Conservation (phyloP, 495 filamentous ascomycete genomes). For the Xanthoparmelia taractica region DNA sequence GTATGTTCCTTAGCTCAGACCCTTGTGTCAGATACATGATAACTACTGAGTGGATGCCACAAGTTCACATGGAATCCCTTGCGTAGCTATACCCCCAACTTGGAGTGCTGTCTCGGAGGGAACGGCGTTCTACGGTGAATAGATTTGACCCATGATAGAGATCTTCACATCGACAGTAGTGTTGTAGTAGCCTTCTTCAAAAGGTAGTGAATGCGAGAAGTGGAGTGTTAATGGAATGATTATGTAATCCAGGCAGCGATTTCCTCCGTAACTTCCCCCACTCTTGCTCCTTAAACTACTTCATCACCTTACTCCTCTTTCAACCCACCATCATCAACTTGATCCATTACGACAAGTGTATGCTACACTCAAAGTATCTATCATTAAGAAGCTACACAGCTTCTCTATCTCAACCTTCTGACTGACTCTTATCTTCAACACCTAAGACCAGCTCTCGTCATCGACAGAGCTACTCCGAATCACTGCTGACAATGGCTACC, state of each 20-base stretch:
- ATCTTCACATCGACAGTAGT: too few relatives aligned
- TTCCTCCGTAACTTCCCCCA: constrained; percentile 9
- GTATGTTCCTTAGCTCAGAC: not conserved
- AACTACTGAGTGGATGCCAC: not conserved
- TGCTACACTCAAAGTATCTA: not conserved
- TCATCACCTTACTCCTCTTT: constrained; percentile 16
- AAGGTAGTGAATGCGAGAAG: too few relatives aligned
- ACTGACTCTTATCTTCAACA: not conserved
- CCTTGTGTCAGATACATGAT: not conserved
- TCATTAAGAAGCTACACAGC: not conserved
- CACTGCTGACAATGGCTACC: constrained; percentile 41
- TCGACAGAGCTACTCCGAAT: constrained; percentile 2
- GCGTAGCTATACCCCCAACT: not conserved
- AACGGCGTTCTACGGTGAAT: not conserved
- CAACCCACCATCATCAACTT: constrained; percentile 15
- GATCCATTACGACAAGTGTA: not conserved
- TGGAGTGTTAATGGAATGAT: not conserved
- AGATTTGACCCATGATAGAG: not conserved
- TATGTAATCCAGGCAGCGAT: constrained; percentile 7
- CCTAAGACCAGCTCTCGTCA: constrained; percentile 2
- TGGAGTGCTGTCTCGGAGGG: too few relatives aligned
- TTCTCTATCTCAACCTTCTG: not conserved
- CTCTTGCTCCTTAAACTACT: not conserved
- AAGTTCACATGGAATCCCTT: not conserved
- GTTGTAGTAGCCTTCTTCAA: too few relatives aligned